Conservation (phyloP, 2,329 filamentous ascomycete species). For the Claviceps monticola region DNA sequence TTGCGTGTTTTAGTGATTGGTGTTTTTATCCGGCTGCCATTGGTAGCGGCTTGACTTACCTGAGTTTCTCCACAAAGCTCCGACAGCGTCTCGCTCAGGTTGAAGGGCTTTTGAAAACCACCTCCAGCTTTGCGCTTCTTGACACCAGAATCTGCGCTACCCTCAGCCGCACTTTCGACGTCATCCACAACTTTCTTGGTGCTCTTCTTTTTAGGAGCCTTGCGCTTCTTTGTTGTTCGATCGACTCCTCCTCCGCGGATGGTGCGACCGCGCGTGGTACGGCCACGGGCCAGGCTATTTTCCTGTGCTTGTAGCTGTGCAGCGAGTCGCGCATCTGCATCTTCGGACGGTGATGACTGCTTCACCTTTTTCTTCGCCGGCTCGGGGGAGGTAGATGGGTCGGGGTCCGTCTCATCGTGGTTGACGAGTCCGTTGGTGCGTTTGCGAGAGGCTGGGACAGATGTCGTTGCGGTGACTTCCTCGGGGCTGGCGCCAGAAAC, state of each 20-base stretch:
- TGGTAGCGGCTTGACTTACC: conserved; percentile 28
- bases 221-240: conserved; percentile 51
- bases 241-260: conserved; percentile 39
- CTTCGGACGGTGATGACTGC: conserved; percentile 42
- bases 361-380: conserved; percentile 54
- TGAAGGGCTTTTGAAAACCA: conserved; percentile 82
- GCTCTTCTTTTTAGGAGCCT: conserved; percentile 57
- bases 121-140: conserved; percentile 74
- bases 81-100: conserved; percentile 55
- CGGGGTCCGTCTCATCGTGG: conserved; percentile 31
- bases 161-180: conserved; percentile 66
- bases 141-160: conserved; percentile 40
- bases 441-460: conserved; percentile 19
- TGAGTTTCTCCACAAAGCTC: conserved; percentile 56
- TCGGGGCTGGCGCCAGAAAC: conserved; percentile 41
- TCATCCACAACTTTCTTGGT: conserved; percentile 59
- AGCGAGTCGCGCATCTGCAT: conserved; percentile 77
- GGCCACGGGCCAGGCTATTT: conserved; percentile 52
- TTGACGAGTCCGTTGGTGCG: conserved; percentile 23
- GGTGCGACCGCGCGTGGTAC: conserved; percentile 50
- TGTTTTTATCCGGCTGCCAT: not conserved
- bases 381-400: conserved; percentile 31
- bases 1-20: not conserved
- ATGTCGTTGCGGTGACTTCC: conserved; percentile 25
- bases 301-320: conserved; percentile 86